These are phyloP conservation scores for Lyophyllum atratum DNA, from an alignment of 768 basidiomycete genomes.

Conservation along the genomic window DNA sequence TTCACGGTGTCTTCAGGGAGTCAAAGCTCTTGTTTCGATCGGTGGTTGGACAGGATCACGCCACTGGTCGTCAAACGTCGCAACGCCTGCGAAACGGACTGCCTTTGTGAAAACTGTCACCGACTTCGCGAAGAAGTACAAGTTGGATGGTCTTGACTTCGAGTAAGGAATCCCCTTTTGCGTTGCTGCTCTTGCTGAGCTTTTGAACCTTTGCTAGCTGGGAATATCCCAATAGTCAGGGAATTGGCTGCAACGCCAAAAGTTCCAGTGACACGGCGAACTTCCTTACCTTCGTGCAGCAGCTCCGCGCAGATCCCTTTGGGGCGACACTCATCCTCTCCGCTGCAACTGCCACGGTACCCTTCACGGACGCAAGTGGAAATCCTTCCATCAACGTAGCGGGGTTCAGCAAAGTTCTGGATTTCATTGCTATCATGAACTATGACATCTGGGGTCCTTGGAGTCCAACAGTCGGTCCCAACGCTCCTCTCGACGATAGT, in stretches of 20 bases:
- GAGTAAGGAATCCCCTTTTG: slow-evolving; percentile 36
- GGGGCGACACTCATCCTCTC: slow-evolving; percentile 60
- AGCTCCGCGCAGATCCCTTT: slow-evolving; percentile 59
- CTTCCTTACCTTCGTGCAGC: slow-evolving; percentile 77
- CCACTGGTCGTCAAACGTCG: slow-evolving; percentile 65
- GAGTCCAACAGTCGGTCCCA: slow-evolving; percentile 73
- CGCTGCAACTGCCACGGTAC: slow-evolving; percentile 41
- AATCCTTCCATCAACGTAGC: slow-evolving; percentile 66
- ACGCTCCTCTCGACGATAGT: slow-evolving; percentile 82
- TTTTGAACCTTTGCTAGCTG: slow-evolving; percentile 50
- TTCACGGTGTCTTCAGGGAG: slow-evolving; percentile 38
- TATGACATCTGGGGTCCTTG: slow-evolving; percentile 72
- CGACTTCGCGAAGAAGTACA: slow-evolving; percentile 51
- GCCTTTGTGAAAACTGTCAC: slow-evolving; percentile 63
- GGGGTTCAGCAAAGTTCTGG: slow-evolving; percentile 68
- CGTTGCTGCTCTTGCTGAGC: neutral
- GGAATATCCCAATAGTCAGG: slow-evolving; percentile 80
- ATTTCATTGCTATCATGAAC: slow-evolving; percentile 61
- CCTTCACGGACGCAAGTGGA: slow-evolving; percentile 49
- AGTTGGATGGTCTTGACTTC: slow-evolving; percentile 60
- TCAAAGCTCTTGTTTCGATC: slow-evolving; percentile 59
- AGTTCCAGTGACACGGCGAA: slow-evolving; percentile 69
- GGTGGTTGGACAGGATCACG: slow-evolving; percentile 73
- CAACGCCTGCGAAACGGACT: slow-evolving; percentile 57
- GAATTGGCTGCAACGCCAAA: slow-evolving; percentile 72